Conservation (phyloP, 2,329 filamentous ascomycete species). For the Xylariaceae sp. region DNA sequence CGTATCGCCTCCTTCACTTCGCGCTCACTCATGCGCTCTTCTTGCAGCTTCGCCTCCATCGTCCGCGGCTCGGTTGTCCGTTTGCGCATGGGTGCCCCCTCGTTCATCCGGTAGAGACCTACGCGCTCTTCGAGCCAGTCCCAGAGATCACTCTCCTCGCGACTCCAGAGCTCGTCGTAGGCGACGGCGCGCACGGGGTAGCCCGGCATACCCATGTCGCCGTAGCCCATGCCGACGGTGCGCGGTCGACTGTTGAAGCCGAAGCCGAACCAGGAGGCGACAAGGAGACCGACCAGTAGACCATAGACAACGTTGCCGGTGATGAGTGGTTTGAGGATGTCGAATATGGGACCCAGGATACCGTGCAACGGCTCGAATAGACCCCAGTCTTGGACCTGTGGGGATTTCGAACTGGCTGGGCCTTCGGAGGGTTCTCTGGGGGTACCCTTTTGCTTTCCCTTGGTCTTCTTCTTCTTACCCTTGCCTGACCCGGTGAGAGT, state of each 20-base stretch:
- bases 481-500: constrained; percentile 46
- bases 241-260: constrained; percentile 42
- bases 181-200: constrained; percentile 67
- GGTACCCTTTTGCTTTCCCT: constrained; percentile 44
- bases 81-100: constrained; percentile 41
- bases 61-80: constrained; percentile 49
- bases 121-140: constrained; percentile 87
- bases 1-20: constrained; percentile 76
- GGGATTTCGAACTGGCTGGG: constrained; percentile 37
- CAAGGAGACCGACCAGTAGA: constrained; percentile 65
- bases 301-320: constrained; percentile 73
- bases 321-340: constrained; percentile 65
- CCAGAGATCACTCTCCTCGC: constrained; percentile 86
- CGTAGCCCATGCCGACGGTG: constrained; percentile 31
- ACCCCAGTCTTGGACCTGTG: constrained; percentile 60
- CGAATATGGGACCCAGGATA: constrained; percentile 62
- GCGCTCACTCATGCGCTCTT: constrained; percentile 61
- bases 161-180: constrained; percentile 89
- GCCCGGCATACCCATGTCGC: constrained; percentile 38
- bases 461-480: constrained; percentile 58
- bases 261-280: constrained; percentile 69
- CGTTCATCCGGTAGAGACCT: constrained; percentile 58
- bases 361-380: constrained; percentile 71
- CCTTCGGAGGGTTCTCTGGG: constrained; percentile 38
- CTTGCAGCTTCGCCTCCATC: constrained; percentile 53